A percentile compares a stretch with the other conserved stretches of the same genome.
These are phyloP conservation scores for Primulina eburnea DNA, from an alignment of 257 asterid genomes.

Conservation along the genomic window DNA sequence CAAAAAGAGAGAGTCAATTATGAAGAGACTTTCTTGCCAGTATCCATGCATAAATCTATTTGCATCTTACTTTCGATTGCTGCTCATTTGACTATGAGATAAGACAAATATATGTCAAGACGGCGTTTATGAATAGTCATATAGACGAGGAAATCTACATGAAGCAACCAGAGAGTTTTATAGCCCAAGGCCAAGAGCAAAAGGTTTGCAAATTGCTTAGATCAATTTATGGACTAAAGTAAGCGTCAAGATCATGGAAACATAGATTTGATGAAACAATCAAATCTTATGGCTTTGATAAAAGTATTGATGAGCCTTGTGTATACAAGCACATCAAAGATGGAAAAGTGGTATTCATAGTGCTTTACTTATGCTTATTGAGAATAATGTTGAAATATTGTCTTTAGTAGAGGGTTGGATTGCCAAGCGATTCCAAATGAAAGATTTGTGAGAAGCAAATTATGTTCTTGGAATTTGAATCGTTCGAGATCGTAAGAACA, in stretches of 20 bases:
- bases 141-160: not conserved
- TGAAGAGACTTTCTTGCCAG: not conserved
- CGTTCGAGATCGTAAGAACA: not conserved
- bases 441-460: not conserved
- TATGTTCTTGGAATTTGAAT: not conserved
- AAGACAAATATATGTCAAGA: not conserved
- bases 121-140: not conserved
- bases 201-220: not conserved
- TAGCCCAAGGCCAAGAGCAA: not conserved
- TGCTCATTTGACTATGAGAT: not conserved
- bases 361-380: too few species aligned
- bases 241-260: not conserved
- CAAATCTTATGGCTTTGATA: not conserved
- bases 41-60: too few species aligned
- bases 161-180: not conserved
- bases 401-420: not conserved
- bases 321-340: not conserved
- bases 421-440: not conserved
- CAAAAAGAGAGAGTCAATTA: not conserved
- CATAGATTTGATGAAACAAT: not conserved
- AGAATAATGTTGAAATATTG: not conserved
- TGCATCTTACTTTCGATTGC: too few species aligned
- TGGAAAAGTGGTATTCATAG: too few species aligned
- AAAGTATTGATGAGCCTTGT: not conserved
- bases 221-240: not conserved